Conservation (phyloP, 225 moss, liverwort and hornwort genomes). For the Bryoerythrophyllum caledonicum region DNA sequence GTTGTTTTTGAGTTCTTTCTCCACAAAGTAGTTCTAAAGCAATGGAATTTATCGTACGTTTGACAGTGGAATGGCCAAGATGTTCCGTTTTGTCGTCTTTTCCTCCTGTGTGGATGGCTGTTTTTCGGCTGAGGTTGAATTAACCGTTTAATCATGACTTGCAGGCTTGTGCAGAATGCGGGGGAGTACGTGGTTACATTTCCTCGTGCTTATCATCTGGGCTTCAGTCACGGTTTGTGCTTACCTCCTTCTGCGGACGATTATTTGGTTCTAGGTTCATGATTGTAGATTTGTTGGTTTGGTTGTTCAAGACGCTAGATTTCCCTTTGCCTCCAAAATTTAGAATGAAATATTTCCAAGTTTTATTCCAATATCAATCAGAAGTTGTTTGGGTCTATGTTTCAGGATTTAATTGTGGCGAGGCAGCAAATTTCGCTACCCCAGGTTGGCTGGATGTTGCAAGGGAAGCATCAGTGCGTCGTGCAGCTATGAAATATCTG, state of each 20-base stretch:
- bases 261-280: conserved; percentile 16
- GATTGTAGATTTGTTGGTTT: neutral
- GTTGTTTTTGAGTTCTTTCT: conserved; percentile 7
- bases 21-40: neutral
- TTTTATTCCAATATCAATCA: neutral
- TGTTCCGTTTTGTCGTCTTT: neutral
- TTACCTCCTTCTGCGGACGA: conserved; percentile 5
- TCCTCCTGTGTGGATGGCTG: conserved; percentile 6
- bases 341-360: neutral
- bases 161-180: conserved; percentile 95
- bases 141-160: conserved; percentile 12
- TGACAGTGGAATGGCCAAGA: neutral
- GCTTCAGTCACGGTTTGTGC: conserved; percentile 86
- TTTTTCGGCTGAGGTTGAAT: conserved; percentile 9
- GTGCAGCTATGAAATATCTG: conserved; percentile 93
- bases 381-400: conserved; percentile 17
- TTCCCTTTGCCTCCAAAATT: no score
- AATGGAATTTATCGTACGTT: neutral
- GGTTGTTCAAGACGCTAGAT: neutral
- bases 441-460: conserved; percentile 92
- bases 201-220: conserved; percentile 95
- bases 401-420: conserved; percentile 95
- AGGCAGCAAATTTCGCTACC: conserved; percentile 97
- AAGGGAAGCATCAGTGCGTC: conserved; percentile 92
- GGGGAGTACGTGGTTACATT: conserved; percentile 98